Evolutionary conservation across 2,329 filamentous ascomycete genomes (phyloP).

Genomic region (Apiospora sp.): DNA sequence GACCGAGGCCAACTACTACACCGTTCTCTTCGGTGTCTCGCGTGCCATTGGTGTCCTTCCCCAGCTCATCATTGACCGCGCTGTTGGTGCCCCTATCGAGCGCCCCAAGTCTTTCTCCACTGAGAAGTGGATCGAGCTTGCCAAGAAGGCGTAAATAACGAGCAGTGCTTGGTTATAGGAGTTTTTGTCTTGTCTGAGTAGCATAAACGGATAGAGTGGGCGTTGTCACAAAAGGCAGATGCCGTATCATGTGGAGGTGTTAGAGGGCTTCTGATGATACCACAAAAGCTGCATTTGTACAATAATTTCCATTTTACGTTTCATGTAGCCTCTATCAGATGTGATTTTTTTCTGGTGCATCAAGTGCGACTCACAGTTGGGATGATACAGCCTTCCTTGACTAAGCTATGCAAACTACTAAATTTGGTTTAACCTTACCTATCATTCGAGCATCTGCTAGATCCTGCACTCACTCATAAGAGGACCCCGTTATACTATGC

Average conservation of each 20-base stretch:
- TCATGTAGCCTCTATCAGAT: background rate
- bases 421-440: background rate
- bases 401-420: background rate
- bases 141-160: conserved; percentile 81
- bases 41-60: conserved; percentile 98
- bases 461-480: background rate
- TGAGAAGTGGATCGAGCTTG: conserved; percentile 93
- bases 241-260: conserved; percentile 25
- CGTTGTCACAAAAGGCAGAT: conserved; percentile 30
- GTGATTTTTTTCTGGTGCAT: background rate
- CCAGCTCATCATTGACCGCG: conserved; percentile 99
- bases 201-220: conserved; percentile 42
- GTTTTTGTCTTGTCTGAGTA: conserved; percentile 35
- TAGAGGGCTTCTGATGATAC: conserved; percentile 26
- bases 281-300: conserved; percentile 26
- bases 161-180: conserved; percentile 34
- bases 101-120: conserved; percentile 99
- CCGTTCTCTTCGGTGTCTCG: conserved; percentile 98
- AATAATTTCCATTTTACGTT: conserved; percentile 23
- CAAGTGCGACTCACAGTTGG: background rate
- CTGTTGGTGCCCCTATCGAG: conserved; percentile 96
- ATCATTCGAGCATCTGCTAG: background rate
- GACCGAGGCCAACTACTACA: conserved; percentile 99
- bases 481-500: background rate
- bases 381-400: background rate